A percentile compares a stretch with the other conserved stretches of the same genome.
These are phyloP conservation scores for Aspergillus bertholletiae DNA, from an alignment of 495 filamentous ascomycete genomes.

Conservation along the genomic window DNA sequence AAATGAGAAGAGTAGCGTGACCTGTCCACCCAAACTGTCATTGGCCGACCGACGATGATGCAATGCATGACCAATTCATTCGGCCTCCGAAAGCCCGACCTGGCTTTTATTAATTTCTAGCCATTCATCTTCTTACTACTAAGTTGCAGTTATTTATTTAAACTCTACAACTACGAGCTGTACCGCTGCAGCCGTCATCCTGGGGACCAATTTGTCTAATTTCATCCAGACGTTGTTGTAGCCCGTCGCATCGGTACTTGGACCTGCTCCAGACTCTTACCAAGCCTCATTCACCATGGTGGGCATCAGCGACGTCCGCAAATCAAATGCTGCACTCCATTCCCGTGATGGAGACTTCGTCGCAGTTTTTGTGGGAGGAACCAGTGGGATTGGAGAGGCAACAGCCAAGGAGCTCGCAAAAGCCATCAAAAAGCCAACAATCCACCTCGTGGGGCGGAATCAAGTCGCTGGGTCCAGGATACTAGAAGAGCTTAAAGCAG, in stretches of 20 bases:
- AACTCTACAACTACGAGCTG: no score
- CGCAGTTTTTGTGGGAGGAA: constrained; percentile 60
- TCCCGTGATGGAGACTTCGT: constrained; percentile 39
- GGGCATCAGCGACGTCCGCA: constrained; percentile 7
- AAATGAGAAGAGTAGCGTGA: no score
- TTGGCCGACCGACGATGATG: neutral
- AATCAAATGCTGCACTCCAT: constrained; percentile 13
- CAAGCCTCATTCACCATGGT: constrained; percentile 2
- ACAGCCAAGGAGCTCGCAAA: constrained; percentile 53
- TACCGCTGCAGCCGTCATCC: no score
- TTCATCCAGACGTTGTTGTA: no score
- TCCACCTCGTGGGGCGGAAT: constrained; percentile 46
- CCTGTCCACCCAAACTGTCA: neutral
- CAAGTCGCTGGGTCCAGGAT: constrained; percentile 37
- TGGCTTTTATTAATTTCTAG: no score
- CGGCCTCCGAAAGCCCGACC: no score
- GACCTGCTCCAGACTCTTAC: neutral
- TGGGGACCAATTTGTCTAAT: no score
- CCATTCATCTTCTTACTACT: no score
- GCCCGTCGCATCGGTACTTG: no score
- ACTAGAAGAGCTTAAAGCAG: constrained; percentile 33
- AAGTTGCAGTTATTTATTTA: no score
- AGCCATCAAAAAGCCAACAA: constrained; percentile 33
- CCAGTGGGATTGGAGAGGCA: constrained; percentile 56
- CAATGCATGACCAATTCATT: neutral